A percentile compares a stretch with the other conserved stretches of the same genome.
Conservation (phyloP, 2,329 filamentous ascomycete genomes). For the Sordariomycetes sp. region DNA sequence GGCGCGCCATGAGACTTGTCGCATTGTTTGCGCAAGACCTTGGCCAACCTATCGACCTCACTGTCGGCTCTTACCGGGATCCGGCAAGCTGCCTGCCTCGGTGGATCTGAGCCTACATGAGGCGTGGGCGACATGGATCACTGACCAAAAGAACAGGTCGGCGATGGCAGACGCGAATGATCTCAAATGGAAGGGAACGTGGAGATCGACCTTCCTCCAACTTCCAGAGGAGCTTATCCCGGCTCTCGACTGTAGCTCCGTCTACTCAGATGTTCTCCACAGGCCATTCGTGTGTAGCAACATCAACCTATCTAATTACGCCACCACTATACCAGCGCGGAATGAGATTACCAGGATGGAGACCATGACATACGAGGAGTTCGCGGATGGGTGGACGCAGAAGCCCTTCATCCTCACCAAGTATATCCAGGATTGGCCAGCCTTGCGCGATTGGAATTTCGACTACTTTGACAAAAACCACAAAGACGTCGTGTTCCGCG, state of each 20-base stretch:
- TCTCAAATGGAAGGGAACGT: conserved; percentile 20
- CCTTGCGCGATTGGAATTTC: conserved; percentile 60
- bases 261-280: conserved; percentile 85
- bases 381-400: conserved; percentile 61
- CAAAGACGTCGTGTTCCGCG: conserved; percentile 58
- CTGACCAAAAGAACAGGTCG: neutral
- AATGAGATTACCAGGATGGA: conserved; percentile 63
- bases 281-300: conserved; percentile 84
- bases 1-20: neutral
- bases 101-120: neutral
- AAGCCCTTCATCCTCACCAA: conserved; percentile 77
- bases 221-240: conserved; percentile 36
- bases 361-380: conserved; percentile 59
- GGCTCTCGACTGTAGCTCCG: conserved; percentile 55
- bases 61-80: too few relatives aligned
- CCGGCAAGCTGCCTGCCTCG: too few relatives aligned
- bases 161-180: neutral
- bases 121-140: neutral
- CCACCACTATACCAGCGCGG: conserved; percentile 52
- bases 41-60: too few relatives aligned
- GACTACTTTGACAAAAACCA: conserved; percentile 53
- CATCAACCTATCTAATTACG: conserved; percentile 52
- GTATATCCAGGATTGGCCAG: conserved; percentile 72
- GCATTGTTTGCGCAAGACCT: too few relatives aligned
- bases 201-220: conserved; percentile 66